Percentiles rank a stretch among this genome's conserved stretches.
Conservation (phyloP, 345 rosid genomes). For the Eucalyptus cladocalyx region DNA sequence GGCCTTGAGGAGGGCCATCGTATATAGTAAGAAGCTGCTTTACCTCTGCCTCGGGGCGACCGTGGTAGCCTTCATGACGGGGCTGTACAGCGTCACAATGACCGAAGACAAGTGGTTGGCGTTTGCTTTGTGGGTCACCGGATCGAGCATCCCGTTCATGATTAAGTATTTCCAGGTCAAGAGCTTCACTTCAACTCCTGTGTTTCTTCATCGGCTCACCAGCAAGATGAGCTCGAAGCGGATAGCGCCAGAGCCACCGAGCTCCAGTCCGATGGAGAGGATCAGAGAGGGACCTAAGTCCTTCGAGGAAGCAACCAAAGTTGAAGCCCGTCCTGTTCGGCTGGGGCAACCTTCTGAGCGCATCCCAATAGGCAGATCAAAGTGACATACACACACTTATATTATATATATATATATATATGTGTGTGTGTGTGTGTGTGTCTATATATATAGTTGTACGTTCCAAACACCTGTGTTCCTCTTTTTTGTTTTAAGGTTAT, state of each 20-base stretch:
- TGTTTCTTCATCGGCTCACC: background rate
- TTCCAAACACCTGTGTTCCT: background rate
- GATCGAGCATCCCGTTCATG: background rate
- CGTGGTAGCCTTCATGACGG: background rate
- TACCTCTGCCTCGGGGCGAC: background rate
- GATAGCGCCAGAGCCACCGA: background rate
- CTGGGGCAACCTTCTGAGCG: no score
- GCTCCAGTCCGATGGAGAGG: background rate
- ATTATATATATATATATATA: no score
- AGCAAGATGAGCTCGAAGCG: background rate
- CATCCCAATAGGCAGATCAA: no score
- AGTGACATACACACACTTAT: no score
- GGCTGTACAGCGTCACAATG: background rate
- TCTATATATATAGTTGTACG: background rate
- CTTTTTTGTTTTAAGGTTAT: background rate
- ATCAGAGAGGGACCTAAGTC: no score
- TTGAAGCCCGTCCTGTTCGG: no score
- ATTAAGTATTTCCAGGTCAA: background rate
- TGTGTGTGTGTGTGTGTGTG: no score
- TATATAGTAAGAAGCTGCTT: background rate
- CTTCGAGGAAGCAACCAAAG: no score
- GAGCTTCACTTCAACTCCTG: background rate
- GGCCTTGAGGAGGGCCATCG: background rate
- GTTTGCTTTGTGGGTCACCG: background rate
- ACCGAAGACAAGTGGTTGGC: background rate